Percentiles rank a stretch among this genome's conserved stretches.
These are phyloP conservation scores for Botrytis pseudocinerea DNA, from an alignment of 2,329 filamentous ascomycete genomes.

Conservation along the genomic window DNA sequence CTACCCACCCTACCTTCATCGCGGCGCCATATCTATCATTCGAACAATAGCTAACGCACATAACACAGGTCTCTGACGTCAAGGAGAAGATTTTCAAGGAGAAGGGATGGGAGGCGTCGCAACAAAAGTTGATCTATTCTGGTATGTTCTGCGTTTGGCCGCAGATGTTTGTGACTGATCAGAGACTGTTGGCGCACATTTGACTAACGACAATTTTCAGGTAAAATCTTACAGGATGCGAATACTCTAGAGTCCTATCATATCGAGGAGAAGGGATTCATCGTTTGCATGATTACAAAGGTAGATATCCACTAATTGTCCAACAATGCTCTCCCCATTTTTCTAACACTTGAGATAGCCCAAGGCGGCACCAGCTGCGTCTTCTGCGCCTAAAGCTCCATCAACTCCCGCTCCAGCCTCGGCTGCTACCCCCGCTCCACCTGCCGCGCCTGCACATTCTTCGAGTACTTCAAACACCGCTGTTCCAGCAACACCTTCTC, in stretches of 20 bases:
- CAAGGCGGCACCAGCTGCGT: constrained; percentile 58
- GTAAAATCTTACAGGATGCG: constrained; percentile 97
- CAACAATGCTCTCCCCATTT: constrained; percentile 14
- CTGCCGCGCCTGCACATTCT: constrained; percentile 63
- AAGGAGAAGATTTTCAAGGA: constrained; percentile 91
- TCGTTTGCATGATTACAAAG: constrained; percentile 98
- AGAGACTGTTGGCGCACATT: constrained; percentile 14
- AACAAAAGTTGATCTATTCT: constrained; percentile 97
- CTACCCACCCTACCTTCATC: background rate
- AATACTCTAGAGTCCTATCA: constrained; percentile 96
- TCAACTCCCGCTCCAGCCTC: constrained; percentile 64
- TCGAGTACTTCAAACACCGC: constrained; percentile 51
- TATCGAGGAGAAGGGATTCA: constrained; percentile 99
- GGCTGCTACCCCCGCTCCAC: constrained; percentile 57
- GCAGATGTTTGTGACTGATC: constrained; percentile 9
- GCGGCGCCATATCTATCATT: background rate
- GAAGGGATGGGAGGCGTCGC: constrained; percentile 89
- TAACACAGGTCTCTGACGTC: constrained; percentile 73
- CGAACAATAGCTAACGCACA: constrained; percentile 25
- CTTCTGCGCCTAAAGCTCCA: constrained; percentile 56
- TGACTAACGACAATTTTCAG: constrained; percentile 50
- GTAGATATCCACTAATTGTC: constrained; percentile 49
- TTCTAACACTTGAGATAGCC: constrained; percentile 53
- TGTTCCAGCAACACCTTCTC: constrained; percentile 51
- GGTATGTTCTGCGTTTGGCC: constrained; percentile 55